A percentile compares a stretch with the other conserved stretches of the same genome.
Conservation (phyloP, 2,329 filamentous ascomycete genomes). For the Xylaria sp. region DNA sequence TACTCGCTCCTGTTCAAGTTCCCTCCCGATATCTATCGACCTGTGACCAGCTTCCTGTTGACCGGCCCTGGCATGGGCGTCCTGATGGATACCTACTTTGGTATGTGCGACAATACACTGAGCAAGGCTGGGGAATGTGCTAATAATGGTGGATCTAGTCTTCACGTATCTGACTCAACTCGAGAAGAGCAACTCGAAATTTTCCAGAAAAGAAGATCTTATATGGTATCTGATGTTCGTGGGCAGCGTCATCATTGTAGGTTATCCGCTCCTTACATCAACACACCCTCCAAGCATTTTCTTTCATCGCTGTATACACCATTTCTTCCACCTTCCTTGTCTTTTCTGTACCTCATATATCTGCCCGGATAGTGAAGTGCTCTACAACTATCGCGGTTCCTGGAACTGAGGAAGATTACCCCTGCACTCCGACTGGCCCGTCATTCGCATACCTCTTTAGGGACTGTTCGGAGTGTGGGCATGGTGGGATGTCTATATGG, state of each 20-base stretch:
- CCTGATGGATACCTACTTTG: slow-evolving; percentile 74
- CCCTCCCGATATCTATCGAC: slow-evolving; percentile 50
- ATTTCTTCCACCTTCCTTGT: slow-evolving; percentile 37
- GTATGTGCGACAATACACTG: slow-evolving; percentile 44
- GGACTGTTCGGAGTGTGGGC: slow-evolving; percentile 67
- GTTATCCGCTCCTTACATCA: slow-evolving; percentile 44
- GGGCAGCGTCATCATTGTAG: slow-evolving; percentile 74
- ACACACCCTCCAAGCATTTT: slow-evolving; percentile 4
- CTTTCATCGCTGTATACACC: slow-evolving; percentile 9
- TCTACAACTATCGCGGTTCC: slow-evolving; percentile 80
- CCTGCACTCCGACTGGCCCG: slow-evolving; percentile 62
- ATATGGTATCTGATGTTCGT: slow-evolving; percentile 80
- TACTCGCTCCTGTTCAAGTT: slow-evolving; percentile 56
- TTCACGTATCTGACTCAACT: slow-evolving; percentile 77
- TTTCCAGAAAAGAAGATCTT: slow-evolving; percentile 75
- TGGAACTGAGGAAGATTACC: slow-evolving; percentile 82
- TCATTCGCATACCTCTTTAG: slow-evolving; percentile 68
- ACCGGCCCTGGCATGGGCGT: slow-evolving; percentile 51
- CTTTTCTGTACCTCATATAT: slow-evolving; percentile 58
- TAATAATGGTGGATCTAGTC: slow-evolving; percentile 45
- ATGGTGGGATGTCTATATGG: slow-evolving; percentile 76
- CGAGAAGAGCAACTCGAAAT: slow-evolving; percentile 72
- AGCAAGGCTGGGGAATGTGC: not conserved
- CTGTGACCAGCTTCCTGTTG: slow-evolving; percentile 48
- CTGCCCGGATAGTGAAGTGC: slow-evolving; percentile 73